A percentile compares a stretch with the other conserved stretches of the same genome.
phyloP scores from a whole-genome alignment of 2,329 filamentous ascomycete genomes.

The Diaporthe helianthi region DNA sequence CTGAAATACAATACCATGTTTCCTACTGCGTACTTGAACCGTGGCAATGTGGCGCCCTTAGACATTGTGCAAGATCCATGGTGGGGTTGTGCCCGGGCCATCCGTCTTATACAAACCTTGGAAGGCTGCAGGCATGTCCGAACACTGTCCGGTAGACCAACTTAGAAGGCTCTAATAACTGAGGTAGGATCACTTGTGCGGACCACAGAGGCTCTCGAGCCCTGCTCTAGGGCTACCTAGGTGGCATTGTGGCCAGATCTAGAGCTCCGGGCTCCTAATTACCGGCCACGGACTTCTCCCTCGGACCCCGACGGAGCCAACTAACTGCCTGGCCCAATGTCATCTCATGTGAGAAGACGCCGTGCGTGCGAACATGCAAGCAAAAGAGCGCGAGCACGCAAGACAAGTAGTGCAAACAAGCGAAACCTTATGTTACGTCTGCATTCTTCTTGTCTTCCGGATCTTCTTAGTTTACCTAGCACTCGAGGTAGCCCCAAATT shows the following conservation, averaged over 20 bases:
- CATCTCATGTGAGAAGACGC: background rate
- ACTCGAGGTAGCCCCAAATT: background rate
- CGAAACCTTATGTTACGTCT: conserved; percentile 1
- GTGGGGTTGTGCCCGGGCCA: background rate
- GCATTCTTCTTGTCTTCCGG: background rate
- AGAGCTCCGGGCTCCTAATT: conserved; percentile 7
- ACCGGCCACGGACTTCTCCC: conserved; percentile 28
- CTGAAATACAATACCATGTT: no score
- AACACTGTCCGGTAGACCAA: background rate
- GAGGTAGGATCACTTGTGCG: background rate
- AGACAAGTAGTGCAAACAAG: conserved; percentile 6
- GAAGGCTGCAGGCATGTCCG: background rate
- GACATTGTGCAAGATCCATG: background rate
- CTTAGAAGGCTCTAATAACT: background rate
- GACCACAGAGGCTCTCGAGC: background rate
- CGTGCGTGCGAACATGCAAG: background rate
- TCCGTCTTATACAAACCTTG: background rate
- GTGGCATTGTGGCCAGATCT: background rate
- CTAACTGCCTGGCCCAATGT: background rate
- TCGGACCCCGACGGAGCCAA: conserved; percentile 32
- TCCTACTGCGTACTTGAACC: no score
- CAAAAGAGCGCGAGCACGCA: background rate
- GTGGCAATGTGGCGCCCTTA: no score
- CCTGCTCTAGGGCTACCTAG: background rate
- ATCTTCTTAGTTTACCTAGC: no score